These are phyloP conservation scores for Tylopilus sp. DNA, from an alignment of 1,284 basidiomycete genomes.

Conservation along the genomic window DNA sequence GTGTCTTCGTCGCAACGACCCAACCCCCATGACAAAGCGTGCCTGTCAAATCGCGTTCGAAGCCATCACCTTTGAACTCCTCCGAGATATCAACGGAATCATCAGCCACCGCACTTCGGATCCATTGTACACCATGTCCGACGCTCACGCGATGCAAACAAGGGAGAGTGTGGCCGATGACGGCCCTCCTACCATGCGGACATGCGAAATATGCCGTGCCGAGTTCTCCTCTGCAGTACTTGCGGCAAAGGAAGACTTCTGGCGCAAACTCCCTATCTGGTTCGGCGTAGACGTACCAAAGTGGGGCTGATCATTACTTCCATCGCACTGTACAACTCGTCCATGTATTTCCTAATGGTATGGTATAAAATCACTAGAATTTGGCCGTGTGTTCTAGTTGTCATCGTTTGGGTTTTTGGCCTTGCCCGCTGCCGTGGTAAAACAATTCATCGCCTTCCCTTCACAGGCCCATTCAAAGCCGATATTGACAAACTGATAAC, in stretches of 20 bases:
- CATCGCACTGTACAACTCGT: constrained; percentile 1
- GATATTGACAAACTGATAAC: neutral
- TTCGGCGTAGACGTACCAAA: constrained; percentile 54
- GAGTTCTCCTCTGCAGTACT: constrained; percentile 59
- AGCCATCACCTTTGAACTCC: constrained; percentile 63
- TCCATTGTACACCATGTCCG: constrained; percentile 63
- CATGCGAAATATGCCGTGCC: constrained; percentile 62
- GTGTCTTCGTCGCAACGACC: constrained; percentile 49
- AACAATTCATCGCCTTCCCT: neutral
- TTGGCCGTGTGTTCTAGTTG: neutral
- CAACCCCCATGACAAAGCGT: constrained; percentile 42
- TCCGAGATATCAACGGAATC: constrained; percentile 67
- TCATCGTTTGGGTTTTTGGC: neutral
- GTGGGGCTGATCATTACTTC: constrained; percentile 41
- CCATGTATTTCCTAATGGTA: constrained; percentile 18
- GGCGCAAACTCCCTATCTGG: constrained; percentile 61
- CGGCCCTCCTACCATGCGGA: constrained; percentile 42
- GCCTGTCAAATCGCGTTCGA: constrained; percentile 68
- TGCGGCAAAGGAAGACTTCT: constrained; percentile 56
- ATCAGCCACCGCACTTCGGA: constrained; percentile 62
- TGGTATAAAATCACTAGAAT: neutral
- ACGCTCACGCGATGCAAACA: constrained; percentile 60
- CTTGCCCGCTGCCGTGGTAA: neutral
- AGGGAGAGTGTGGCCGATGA: constrained; percentile 45
- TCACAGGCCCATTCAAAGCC: neutral